Conservation (phyloP, 2,329 filamentous ascomycete species). For the Sporothrix protearum region DNA sequence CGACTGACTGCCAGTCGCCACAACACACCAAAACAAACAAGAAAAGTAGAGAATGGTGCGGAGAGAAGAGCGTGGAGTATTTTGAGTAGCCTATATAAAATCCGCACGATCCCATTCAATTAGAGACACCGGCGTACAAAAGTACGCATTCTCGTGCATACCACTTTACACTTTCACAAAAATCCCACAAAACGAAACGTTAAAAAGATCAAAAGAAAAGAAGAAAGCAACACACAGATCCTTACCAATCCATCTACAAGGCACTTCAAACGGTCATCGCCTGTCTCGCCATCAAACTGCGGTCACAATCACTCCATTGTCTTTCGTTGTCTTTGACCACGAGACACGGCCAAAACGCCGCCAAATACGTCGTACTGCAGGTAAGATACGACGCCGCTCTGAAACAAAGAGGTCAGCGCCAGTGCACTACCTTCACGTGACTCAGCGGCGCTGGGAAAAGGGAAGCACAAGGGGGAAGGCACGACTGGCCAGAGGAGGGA, state of each 20-base stretch:
- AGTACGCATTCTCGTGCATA: not conserved
- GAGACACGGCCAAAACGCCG: not conserved
- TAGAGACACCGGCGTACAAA: not conserved
- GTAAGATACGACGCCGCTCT: not conserved
- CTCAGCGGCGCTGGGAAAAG: slow-evolving; percentile 1
- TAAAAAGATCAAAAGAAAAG: not conserved
- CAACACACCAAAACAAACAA: slow-evolving; percentile 12
- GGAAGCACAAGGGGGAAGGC: not conserved
- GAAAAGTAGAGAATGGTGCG: not conserved
- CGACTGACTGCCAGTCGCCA: slow-evolving; percentile 15
- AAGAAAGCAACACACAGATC: not conserved
- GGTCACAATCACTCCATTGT: slow-evolving; percentile 15
- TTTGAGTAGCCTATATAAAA: slow-evolving; percentile 1
- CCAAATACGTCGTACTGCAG: not conserved
- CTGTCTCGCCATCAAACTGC: not conserved
- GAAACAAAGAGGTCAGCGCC: slow-evolving; percentile 13
- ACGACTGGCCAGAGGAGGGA: slow-evolving; percentile 10
- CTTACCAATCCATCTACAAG: slow-evolving; percentile 6
- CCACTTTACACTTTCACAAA: not conserved
- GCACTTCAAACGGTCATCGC: not conserved
- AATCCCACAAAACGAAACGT: slow-evolving; percentile 1
- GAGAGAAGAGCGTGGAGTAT: not conserved
- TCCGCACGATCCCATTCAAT: not conserved
- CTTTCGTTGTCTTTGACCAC: not conserved
- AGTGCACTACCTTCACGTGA: slow-evolving; percentile 14